Evolutionary conservation across 805 yeast species (phyloP), one percentile per base, ranked within the genome.

Genomic region (Candida insectorum): DNA sequence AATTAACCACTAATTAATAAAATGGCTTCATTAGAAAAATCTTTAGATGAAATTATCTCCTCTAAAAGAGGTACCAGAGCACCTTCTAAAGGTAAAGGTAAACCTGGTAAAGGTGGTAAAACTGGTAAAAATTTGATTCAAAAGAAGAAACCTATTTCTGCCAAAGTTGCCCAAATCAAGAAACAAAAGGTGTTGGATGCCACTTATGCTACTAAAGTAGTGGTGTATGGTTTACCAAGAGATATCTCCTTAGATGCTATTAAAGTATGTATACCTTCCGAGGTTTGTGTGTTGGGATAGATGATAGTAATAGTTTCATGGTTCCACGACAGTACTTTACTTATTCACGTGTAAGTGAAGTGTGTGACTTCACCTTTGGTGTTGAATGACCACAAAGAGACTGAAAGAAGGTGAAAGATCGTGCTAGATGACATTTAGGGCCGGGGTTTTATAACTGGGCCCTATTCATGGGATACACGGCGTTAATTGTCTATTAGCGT

Each of bases 11-110:
- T n/a, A n/a, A n/a, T n/a, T n/a, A 12, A 26, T 30, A 44, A 31
- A 38, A 85, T 82, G 89, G 82, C 94, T 58, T 73, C 82, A 44
- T 76, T 91, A 67, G 96, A 91, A 68, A 84, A 85, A 69, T 86
- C 97, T 31, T 78, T 91, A 56, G 98, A 91, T 70, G 97, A 88
- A 52, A 91, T 91, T 61, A 85, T 91, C 56, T 77, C 95, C 39
- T 65, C 85, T 43, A 27, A 33, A 12, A 33, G 24, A 31, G 12
- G 12, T 10, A 12, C 14, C n/a, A 35, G 37, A 19, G 8, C 11
- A 8, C 40, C 39, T n/a, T 39, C 35, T 31, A 39, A 33, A 24
- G 34, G 34, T 30, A 28, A 24, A 6, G 31, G 34, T 14, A 43
- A 38, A 24, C 28, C 19, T 10, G 32, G 24, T 10, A 4, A 13